Percentiles rank a stretch among this genome's conserved stretches.
These are phyloP conservation scores for Vigna reflexopilosa DNA, from an alignment of 306 rosid species.

Conservation along the genomic window DNA sequence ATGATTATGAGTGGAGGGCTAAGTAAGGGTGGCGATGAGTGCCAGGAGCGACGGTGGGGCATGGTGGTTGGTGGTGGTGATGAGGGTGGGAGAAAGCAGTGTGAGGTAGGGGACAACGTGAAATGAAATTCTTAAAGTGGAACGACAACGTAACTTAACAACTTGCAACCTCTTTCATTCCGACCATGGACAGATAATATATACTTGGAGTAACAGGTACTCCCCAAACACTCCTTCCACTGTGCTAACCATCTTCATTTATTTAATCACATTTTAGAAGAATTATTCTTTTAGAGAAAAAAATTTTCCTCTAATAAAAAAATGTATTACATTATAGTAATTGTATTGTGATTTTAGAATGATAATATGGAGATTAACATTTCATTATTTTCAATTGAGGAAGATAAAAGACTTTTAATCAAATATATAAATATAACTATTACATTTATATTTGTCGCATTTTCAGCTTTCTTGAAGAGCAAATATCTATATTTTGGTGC, in stretches of 20 bases:
- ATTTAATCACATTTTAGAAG: neutral
- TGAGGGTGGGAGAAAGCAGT: neutral
- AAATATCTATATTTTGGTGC: neutral
- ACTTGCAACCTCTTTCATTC: neutral
- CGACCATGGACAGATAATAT: neutral
- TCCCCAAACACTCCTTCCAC: neutral
- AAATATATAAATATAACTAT: too few relatives aligned
- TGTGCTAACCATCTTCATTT: neutral
- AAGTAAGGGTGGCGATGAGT: constrained; percentile 64
- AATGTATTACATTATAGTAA: too few relatives aligned
- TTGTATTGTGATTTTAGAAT: too few relatives aligned
- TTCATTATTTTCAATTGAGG: too few relatives aligned
- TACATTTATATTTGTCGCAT: too few relatives aligned
- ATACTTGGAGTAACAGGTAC: constrained; percentile 24
- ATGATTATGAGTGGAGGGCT: constrained; percentile 73
- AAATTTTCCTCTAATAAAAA: too few relatives aligned
- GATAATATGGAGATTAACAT: too few relatives aligned
- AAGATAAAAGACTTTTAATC: too few relatives aligned
- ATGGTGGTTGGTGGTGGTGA: constrained; percentile 29
- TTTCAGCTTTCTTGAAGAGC: too few relatives aligned
- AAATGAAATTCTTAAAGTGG: constrained; percentile 23
- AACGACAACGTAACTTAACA: neutral
- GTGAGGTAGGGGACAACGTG: neutral
- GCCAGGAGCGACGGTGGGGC: constrained; percentile 56
- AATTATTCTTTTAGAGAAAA: too few relatives aligned